These are phyloP conservation scores for Tuctoria greenei DNA, from an alignment of 176 grass and related monocot species.

Conservation along the genomic window DNA sequence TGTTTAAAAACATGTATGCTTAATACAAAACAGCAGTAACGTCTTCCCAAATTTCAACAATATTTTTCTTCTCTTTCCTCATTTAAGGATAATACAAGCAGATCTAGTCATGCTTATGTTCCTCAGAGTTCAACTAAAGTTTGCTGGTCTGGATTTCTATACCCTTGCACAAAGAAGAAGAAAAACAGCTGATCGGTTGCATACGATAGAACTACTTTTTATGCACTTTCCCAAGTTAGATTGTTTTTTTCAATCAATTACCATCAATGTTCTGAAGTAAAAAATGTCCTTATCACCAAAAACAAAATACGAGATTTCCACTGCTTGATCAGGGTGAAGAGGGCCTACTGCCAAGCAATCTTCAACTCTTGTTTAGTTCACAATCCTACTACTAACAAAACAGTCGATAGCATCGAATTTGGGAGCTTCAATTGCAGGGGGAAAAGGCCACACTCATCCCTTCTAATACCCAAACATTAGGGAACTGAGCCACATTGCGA, in stretches of 20 bases:
- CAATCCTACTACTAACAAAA: constrained; percentile 1
- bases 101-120: neutral
- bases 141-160: neutral
- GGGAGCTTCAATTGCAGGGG: neutral
- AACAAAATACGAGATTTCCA: neutral
- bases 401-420: neutral
- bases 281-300: neutral
- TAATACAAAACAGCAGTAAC: neutral
- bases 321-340: too few species aligned
- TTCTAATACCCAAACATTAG: neutral
- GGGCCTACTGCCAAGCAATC: neutral
- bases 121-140: neutral
- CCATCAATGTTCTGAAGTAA: neutral
- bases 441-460: neutral
- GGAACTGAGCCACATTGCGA: neutral
- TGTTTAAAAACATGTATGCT: neutral
- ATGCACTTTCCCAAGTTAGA: neutral
- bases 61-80: neutral
- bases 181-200: neutral
- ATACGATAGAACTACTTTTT: neutral
- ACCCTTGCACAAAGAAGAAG: neutral
- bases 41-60: neutral
- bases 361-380: neutral
- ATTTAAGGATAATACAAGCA: neutral
- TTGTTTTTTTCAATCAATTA: neutral